A percentile compares a stretch with the other conserved stretches of the same genome.
Evolutionary conservation across 2,329 filamentous ascomycete species (phyloP).

Genomic region (Magnaporthales sp.): DNA sequence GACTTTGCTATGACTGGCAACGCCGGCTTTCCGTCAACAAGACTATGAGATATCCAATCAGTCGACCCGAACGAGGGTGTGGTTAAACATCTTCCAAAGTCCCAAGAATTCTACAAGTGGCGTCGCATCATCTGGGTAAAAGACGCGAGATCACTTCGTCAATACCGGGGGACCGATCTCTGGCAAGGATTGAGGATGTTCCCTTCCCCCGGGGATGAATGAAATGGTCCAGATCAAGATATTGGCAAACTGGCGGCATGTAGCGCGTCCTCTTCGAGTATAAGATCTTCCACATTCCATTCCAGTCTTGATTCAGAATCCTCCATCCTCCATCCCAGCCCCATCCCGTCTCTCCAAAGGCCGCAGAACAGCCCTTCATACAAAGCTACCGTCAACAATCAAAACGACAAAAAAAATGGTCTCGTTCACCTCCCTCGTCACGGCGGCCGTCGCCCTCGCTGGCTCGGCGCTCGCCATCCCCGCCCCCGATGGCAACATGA

Average conservation of each 20-base stretch:
- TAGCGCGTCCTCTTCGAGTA: not conserved
- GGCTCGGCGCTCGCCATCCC: constrained; percentile 25
- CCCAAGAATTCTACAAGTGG: not conserved
- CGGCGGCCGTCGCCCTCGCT: constrained; percentile 22
- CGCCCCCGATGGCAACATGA: constrained; percentile 18
- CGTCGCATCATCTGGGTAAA: not conserved
- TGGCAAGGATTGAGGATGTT: not conserved
- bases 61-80: not conserved
- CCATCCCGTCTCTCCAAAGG: not conserved
- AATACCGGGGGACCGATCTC: not conserved
- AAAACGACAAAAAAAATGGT: constrained; percentile 22
- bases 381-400: not conserved
- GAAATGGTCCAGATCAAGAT: too few species aligned
- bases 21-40: not conserved
- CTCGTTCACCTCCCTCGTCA: constrained; percentile 27
- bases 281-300: not conserved
- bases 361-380: not conserved
- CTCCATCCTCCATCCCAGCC: not conserved
- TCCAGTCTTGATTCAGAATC: not conserved
- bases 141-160: not conserved
- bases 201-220: not conserved
- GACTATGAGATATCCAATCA: not conserved
- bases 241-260: not conserved
- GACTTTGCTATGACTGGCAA: not conserved
- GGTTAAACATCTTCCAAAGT: constrained; percentile 3